A percentile compares a stretch with the other conserved stretches of the same genome.
These are phyloP conservation scores for Kuraishia borneana DNA, from an alignment of 805 yeast species.

Conservation along the genomic window DNA sequence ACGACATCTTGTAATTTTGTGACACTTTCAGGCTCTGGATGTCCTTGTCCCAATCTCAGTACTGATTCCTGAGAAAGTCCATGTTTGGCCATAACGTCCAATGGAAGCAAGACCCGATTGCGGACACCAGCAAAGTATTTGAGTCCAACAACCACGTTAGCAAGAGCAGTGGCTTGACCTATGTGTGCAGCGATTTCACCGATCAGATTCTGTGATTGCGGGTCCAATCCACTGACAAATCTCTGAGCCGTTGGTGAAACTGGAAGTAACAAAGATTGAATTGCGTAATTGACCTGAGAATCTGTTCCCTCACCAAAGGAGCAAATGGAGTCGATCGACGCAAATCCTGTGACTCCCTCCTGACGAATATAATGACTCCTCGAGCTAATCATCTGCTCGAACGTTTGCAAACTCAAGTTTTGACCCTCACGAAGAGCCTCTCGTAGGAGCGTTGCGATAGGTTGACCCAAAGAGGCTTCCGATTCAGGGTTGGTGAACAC, in stretches of 20 bases:
- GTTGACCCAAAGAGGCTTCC: constrained; percentile 40
- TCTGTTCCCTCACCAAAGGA: constrained; percentile 72
- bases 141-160: constrained; percentile 50
- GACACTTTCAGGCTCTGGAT: constrained; percentile 15
- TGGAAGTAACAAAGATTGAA: constrained; percentile 44
- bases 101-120: constrained; percentile 48
- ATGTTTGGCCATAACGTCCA: constrained; percentile 41
- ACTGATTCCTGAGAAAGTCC: constrained; percentile 55
- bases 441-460: constrained; percentile 48
- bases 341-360: constrained; percentile 28
- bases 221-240: constrained; percentile 28
- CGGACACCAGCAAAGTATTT: constrained; percentile 41
- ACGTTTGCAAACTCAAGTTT: constrained; percentile 38
- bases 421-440: constrained; percentile 38
- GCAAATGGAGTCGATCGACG: constrained; percentile 44
- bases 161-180: constrained; percentile 72
- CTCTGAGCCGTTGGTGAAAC: constrained; percentile 42
- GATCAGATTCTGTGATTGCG: constrained; percentile 17
- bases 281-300: constrained; percentile 62
- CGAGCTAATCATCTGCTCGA: constrained; percentile 51
- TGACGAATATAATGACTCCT: constrained; percentile 40
- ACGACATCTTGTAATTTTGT: constrained; percentile 41
- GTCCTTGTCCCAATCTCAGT: constrained; percentile 35
- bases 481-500: constrained; percentile 24
- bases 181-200: constrained; percentile 66